Evolutionary conservation across 75 land plant genomes (phyloP), one percentile per base, ranked within the genome.

Genomic region (Isoetes taiwanensis): DNA sequence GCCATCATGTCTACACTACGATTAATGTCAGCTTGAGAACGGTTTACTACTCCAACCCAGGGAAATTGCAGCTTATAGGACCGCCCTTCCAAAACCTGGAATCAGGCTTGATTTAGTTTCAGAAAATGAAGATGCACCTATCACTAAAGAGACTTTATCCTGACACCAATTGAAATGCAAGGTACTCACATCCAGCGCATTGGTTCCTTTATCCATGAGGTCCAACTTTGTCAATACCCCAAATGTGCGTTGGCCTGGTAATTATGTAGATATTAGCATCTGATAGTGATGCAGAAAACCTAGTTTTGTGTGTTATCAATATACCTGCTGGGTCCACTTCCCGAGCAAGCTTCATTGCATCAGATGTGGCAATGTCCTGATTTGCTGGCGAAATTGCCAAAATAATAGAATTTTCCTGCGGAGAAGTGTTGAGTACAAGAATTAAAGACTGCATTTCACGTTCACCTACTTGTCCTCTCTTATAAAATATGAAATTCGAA

Each of bases 31-130:
- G 75, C 77, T 73, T 89, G 96, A 41, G 90, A 85, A 20, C 96
- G 91, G 64, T 90, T 90, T 25, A 90, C 96, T 56, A 90, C 96
- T 58, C 93, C 96, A 56, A 90, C 68, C 96, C 96, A 90, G 50
- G 93, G 93, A 57, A 52, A 84, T 58, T 78, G 84, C 42, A 90
- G 71, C 43, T 69, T 62, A 52, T 86, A 90, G 43, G 91, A 42
- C 60, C 68, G 80, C 34, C 96, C 96, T 78, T 90, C 96, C 65
- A 90, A 60, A 3, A 88, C 88, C 96, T 90, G 67, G 41, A 35
- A n/a, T n/a, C n/a, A n/a, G n/a, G n/a, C n/a, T n/a, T n/a, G n/a
- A n/a, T n/a, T n/a, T n/a, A n/a, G n/a, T n/a, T n/a, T n/a, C n/a
- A n/a, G n/a, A n/a, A n/a, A n/a, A n/a, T n/a, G n/a, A n/a, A n/a